A percentile compares a stretch with the other conserved stretches of the same genome.
These are phyloP conservation scores for Cyclospora cayetanensis DNA, from an alignment of 169 alveolate species.

Conservation along the genomic window DNA sequence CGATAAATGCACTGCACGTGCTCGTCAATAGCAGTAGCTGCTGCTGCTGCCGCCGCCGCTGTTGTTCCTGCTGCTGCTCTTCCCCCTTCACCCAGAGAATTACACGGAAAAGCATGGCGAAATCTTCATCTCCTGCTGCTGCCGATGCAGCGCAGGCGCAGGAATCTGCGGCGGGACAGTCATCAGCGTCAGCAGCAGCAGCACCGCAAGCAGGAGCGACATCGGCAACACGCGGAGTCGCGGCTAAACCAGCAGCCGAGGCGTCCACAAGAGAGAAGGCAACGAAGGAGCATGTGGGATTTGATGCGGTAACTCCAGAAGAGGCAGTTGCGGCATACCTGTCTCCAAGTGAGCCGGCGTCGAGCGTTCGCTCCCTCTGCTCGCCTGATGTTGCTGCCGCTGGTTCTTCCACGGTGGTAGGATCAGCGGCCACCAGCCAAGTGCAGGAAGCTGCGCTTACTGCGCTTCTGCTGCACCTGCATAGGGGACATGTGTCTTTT, in stretches of 20 bases:
- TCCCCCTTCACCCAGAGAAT: no score
- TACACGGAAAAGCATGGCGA: neutral
- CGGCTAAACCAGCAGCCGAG: neutral
- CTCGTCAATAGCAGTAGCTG: neutral
- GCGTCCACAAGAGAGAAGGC: no score
- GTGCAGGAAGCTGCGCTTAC: slow-evolving; percentile 8
- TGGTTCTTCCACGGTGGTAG: neutral
- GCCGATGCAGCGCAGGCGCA: neutral
- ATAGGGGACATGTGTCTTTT: neutral
- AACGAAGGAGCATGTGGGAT: neutral
- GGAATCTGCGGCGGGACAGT: neutral
- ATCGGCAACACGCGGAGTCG: neutral
- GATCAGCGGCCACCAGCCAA: neutral
- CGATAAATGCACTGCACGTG: neutral
- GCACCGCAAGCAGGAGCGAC: neutral
- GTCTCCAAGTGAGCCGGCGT: neutral
- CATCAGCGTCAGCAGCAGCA: neutral
- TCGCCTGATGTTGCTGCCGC: neutral
- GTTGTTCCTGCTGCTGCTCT: no score
- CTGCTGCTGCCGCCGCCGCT: slow-evolving; percentile 34
- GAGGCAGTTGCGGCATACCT: slow-evolving; percentile 5
- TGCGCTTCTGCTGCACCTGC: slow-evolving; percentile 36
- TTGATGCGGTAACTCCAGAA: neutral
- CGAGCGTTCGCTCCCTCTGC: neutral
- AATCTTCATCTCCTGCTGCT: neutral